Evolutionary conservation across 2,329 filamentous ascomycete genomes (phyloP).

Genomic region (Leptographium lundbergii): DNA sequence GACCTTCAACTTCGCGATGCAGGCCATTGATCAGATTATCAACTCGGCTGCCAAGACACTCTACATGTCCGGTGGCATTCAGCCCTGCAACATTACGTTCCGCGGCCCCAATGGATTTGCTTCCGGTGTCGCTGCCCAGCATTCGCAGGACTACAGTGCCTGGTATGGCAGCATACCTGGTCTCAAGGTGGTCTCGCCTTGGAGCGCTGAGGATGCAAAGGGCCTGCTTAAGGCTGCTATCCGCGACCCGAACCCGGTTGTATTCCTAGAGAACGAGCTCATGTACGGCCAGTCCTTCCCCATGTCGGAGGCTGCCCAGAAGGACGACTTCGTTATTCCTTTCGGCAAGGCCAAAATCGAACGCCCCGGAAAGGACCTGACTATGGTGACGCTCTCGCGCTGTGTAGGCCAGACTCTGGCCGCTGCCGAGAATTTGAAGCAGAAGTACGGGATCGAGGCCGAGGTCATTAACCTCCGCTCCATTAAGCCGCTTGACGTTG

Average conservation of each 20-base stretch:
- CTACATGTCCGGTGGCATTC: constrained; percentile 99
- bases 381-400: constrained; percentile 87
- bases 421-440: constrained; percentile 83
- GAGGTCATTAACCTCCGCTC: constrained; percentile 98
- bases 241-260: constrained; percentile 92
- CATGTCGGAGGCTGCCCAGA: constrained; percentile 94
- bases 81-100: constrained; percentile 99
- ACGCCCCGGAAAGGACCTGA: constrained; percentile 88
- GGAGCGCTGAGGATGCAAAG: constrained; percentile 97
- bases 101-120: constrained; percentile 98
- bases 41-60: constrained; percentile 98
- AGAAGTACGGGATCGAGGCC: constrained; percentile 88
- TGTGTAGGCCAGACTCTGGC: constrained; percentile 85
- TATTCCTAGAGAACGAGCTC: constrained; percentile 76
- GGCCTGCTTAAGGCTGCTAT: constrained; percentile 96
- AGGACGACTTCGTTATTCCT: constrained; percentile 90
- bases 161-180: constrained; percentile 99
- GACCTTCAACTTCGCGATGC: constrained; percentile 99
- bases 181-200: constrained; percentile 91
- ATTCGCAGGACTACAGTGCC: constrained; percentile 96
- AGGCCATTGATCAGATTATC: constrained; percentile 98
- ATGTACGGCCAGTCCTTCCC: constrained; percentile 93
- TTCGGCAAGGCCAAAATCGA: constrained; percentile 99
- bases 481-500: constrained; percentile 90
- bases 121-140: constrained; percentile 86